Conservation (phyloP, 2,329 filamentous ascomycete species). For the Fusarium chlamydosporum region DNA sequence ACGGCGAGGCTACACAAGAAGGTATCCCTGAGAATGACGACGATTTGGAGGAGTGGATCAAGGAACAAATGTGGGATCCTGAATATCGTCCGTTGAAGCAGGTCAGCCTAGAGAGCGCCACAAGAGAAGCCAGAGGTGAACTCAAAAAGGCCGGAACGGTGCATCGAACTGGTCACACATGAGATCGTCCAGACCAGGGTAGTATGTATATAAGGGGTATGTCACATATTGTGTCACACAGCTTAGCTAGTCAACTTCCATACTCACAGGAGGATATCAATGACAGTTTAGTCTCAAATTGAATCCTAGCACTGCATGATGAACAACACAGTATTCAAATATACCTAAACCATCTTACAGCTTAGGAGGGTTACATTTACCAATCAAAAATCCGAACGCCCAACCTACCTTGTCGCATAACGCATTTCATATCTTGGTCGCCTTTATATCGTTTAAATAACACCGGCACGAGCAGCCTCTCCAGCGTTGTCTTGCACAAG, state of each 20-base stretch:
- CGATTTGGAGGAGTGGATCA: conserved; percentile 78
- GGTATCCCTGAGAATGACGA: conserved; percentile 71
- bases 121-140: conserved; percentile 66
- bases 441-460: conserved; percentile 57
- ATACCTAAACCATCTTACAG: conserved; percentile 31
- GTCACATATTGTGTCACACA: background rate
- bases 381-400: conserved; percentile 46
- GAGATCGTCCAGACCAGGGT: background rate
- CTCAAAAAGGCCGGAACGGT: conserved; percentile 52
- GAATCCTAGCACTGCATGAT: conserved; percentile 25
- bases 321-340: conserved; percentile 38
- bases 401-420: conserved; percentile 41
- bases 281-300: conserved; percentile 24
- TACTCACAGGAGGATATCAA: conserved; percentile 13
- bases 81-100: conserved; percentile 74
- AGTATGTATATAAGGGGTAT: conserved; percentile 6
- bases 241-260: conserved; percentile 11
- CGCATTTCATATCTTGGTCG: conserved; percentile 17
- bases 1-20: conserved; percentile 75
- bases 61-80: conserved; percentile 85
- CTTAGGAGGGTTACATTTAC: conserved; percentile 37
- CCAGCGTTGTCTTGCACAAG: conserved; percentile 70
- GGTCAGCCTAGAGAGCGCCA: conserved; percentile 67
- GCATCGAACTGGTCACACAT: conserved; percentile 38
- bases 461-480: conserved; percentile 71